Base-by-base conservation (phyloP, 805 yeast species). In the Yarrowia sp. region DNA sequence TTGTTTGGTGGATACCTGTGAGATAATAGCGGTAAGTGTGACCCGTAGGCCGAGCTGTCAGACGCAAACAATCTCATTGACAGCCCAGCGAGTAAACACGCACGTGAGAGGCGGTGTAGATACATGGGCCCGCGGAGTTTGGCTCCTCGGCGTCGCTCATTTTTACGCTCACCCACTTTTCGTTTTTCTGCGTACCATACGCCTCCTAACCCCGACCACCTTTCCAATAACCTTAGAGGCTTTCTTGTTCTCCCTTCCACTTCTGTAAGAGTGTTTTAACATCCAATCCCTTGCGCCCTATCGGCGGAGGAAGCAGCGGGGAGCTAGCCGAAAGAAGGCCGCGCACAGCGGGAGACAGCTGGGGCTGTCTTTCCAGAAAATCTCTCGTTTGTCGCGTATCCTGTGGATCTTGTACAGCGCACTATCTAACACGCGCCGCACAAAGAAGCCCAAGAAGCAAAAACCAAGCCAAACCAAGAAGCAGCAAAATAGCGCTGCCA, bases 211-310 rank as follows among this genome's bases (percentile, higher is more conserved):
- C 14, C 18, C 27, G 24, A 18, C 4, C 24, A n/a, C n/a, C n/a
- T n/a, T n/a, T n/a, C n/a, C n/a, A n/a, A n/a, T n/a, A 27, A 27
- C 29, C 29, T 27, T 27, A 12, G 29, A 25, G 29, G 29, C 8
- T 12, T 46, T 46, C 12, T n/a, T 6, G 16, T 25, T 44, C 16
- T 44, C 36, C 36, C 53, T 29, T 29, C 36, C 53, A 39, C 24
- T 39, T 39, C 46, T 39, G 46, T 39, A 21, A 14, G 18, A 9
- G 44, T 21, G 29, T 24, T 42, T 27, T 44, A 27, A 44, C 51
- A 21, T 18, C 33, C 51, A 44, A 44, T 44, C 51, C 51, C 51
- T 44, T 44, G 51, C 51, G 51, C 51, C 51, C 33, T 18, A 44
- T 24, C 35, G 18, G 51, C 51, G 36, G 35, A 44, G 35, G 25